Conservation (phyloP, 2,329 filamentous ascomycete genomes). For the Sodiomyces alkalinus region DNA sequence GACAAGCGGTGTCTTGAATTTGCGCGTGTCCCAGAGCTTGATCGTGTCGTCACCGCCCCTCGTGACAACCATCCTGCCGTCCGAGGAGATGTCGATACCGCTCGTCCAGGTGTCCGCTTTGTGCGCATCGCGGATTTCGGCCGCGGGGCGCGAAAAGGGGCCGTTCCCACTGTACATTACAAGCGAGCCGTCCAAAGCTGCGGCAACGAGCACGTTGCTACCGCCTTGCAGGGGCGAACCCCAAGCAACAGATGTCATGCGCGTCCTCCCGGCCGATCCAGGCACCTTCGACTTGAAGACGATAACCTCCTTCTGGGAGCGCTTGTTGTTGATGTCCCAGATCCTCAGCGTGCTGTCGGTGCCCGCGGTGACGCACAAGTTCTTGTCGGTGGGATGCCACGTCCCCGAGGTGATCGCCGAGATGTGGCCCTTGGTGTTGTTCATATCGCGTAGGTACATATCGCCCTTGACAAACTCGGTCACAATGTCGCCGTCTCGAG, state of each 20-base stretch:
- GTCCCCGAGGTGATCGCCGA: conserved; percentile 79
- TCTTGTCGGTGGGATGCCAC: conserved; percentile 80
- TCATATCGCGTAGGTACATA: conserved; percentile 95
- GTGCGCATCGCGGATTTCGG: conserved; percentile 75
- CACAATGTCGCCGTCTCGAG: conserved; percentile 71
- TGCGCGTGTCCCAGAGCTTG: conserved; percentile 93
- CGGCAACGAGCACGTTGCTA: conserved; percentile 62
- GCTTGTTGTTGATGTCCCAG: conserved; percentile 89
- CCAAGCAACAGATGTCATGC: conserved; percentile 91
- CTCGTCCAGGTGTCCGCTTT: conserved; percentile 76
- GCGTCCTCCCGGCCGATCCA: conserved; percentile 75
- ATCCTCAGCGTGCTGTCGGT: conserved; percentile 92
- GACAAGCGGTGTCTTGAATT: conserved; percentile 82
- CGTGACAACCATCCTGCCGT: conserved; percentile 82
- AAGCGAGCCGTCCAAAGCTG: conserved; percentile 77
- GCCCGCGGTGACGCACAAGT: conserved; percentile 77
- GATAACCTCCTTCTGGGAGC: conserved; percentile 82
- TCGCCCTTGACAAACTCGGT: conserved; percentile 93
- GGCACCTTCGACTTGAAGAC: conserved; percentile 89
- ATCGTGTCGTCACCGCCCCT: conserved; percentile 83
- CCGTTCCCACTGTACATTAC: conserved; percentile 88
- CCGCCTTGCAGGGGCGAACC: conserved; percentile 61
- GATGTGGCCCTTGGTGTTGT: conserved; percentile 94
- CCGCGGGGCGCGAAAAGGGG: conserved; percentile 67
- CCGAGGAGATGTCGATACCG: conserved; percentile 77